These are phyloP conservation scores for Falciphora oryzae DNA, from an alignment of 2,329 filamentous ascomycete species.

Conservation along the genomic window DNA sequence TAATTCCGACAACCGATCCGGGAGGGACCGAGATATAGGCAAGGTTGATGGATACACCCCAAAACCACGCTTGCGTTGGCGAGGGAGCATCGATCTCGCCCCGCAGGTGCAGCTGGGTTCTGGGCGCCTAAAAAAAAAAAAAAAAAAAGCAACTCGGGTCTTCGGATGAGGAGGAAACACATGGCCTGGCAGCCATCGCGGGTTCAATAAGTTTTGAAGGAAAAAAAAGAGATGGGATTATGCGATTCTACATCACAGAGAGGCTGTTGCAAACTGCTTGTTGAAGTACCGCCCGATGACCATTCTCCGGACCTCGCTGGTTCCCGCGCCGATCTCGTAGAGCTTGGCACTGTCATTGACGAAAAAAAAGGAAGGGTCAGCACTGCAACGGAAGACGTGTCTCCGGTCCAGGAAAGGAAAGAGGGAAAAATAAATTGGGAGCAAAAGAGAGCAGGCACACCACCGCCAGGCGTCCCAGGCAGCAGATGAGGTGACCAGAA, in stretches of 20 bases:
- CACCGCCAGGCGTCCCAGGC: too few species aligned
- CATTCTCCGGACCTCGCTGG: conserved; percentile 88
- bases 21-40: background rate
- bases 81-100: too few species aligned
- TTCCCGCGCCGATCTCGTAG: conserved; percentile 96
- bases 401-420: background rate
- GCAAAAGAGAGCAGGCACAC: too few species aligned
- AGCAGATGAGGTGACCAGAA: too few species aligned
- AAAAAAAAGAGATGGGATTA: background rate
- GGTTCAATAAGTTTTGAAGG: too few species aligned
- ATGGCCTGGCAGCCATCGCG: too few species aligned
- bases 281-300: conserved; percentile 92
- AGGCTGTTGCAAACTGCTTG: conserved; percentile 60
- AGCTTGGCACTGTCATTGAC: conserved; percentile 53
- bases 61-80: too few species aligned
- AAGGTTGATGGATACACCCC: background rate
- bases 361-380: conserved; percentile 22
- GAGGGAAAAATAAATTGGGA: background rate
- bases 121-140: too few species aligned
- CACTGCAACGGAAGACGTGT: background rate
- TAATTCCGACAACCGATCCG: background rate
- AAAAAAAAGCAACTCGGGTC: too few species aligned
- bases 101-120: too few species aligned
- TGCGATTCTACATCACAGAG: background rate
- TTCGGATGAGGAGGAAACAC: too few species aligned